phyloP scores from a whole-genome alignment of 441 rosid species.

The Syzygium malaccense region DNA sequence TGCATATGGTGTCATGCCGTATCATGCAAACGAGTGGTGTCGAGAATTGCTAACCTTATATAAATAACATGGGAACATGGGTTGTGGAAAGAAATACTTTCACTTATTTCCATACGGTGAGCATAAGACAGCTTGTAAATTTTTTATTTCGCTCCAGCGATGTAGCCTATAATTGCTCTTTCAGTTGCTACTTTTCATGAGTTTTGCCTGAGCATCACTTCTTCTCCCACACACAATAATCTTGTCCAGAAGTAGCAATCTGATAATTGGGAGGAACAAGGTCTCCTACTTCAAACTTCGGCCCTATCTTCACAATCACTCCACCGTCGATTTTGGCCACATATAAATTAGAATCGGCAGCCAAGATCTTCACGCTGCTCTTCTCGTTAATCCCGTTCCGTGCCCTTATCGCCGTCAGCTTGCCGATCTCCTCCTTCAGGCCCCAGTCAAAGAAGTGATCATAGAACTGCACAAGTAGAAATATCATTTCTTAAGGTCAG shows the following conservation, averaged over 20 bases:
- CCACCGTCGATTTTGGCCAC: conserved; percentile 48
- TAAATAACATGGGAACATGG: neutral
- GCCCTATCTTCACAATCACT: conserved; percentile 58
- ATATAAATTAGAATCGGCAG: conserved; percentile 44
- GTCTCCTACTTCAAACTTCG: conserved; percentile 44
- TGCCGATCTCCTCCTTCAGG: conserved; percentile 36
- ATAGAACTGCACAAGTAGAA: conserved; percentile 38
- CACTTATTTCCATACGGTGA: neutral
- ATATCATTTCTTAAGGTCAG: neutral
- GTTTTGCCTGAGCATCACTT: neutral
- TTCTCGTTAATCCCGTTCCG: conserved; percentile 25
- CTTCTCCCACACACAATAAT: conserved; percentile 49
- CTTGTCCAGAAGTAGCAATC: conserved; percentile 40
- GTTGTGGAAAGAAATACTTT: neutral
- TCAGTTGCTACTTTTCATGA: neutral
- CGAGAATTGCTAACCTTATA: neutral
- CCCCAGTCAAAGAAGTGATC: conserved; percentile 62
- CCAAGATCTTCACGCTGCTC: conserved; percentile 45
- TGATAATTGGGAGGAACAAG: conserved; percentile 47
- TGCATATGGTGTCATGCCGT: neutral
- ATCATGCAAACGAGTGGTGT: neutral
- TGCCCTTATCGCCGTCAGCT: conserved; percentile 33
- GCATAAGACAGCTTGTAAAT: neutral
- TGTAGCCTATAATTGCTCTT: neutral
- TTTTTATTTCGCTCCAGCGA: neutral